Conservation (phyloP, 208 protist genomes). For the Leishmania braziliensis region DNA sequence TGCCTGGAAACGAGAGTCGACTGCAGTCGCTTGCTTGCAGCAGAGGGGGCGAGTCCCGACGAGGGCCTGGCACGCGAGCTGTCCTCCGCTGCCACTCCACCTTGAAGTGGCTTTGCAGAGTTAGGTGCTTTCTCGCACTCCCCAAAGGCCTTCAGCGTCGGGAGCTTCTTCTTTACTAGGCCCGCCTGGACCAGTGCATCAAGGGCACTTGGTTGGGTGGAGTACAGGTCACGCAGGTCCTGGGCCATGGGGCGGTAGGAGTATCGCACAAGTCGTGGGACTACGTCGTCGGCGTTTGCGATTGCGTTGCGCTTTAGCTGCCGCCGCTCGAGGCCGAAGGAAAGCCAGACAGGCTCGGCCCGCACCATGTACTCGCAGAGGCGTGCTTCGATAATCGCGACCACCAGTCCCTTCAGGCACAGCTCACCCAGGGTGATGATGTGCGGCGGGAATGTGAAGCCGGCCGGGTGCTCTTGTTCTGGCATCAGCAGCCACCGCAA, state of each 20-base stretch:
- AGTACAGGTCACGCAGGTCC: conserved; percentile 67
- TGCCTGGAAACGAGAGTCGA: neutral
- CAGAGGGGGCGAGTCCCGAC: neutral
- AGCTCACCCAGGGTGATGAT: conserved; percentile 79
- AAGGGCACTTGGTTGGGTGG: conserved; percentile 18
- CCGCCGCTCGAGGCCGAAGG: conserved; percentile 80
- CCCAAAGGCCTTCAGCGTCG: conserved; percentile 12
- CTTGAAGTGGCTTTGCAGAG: neutral
- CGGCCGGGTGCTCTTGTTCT: conserved; percentile 77
- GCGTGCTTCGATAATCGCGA: conserved; percentile 76
- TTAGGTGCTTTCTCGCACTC: neutral
- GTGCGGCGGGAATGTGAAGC: conserved; percentile 80
- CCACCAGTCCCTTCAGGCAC: conserved; percentile 79
- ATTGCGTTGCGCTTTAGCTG: conserved; percentile 48
- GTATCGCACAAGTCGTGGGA: conserved; percentile 63
- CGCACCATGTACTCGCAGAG: conserved; percentile 92
- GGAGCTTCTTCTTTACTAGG: conserved; percentile 26
- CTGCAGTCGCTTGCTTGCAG: neutral
- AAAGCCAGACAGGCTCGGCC: conserved; percentile 86
- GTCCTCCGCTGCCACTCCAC: neutral
- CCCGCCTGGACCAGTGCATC: conserved; percentile 31
- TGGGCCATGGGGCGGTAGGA: conserved; percentile 72
- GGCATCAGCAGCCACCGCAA: conserved; percentile 84
- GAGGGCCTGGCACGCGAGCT: neutral
- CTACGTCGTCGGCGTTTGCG: conserved; percentile 43